Conservation (phyloP, 495 filamentous ascomycete genomes). For the Cairneyella variabilis region DNA sequence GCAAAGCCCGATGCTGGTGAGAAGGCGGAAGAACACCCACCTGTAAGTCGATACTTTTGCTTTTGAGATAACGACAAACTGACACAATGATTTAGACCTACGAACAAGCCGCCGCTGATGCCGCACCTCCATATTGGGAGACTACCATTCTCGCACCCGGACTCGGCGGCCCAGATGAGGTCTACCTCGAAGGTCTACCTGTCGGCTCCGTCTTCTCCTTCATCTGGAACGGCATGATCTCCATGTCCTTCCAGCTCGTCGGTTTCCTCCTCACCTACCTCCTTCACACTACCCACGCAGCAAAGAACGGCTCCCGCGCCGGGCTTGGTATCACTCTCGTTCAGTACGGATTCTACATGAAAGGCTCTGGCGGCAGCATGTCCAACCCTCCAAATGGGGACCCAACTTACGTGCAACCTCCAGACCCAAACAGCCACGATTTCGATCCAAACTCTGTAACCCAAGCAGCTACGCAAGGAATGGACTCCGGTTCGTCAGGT, state of each 20-base stretch:
- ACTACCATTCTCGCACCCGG: slow-evolving; percentile 95
- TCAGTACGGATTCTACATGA: slow-evolving; percentile 95
- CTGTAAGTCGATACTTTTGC: slow-evolving; percentile 54
- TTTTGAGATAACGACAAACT: slow-evolving; percentile 16
- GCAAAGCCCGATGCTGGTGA: slow-evolving; percentile 87
- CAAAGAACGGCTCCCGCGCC: slow-evolving; percentile 93
- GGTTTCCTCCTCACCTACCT: slow-evolving; percentile 98
- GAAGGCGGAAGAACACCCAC: slow-evolving; percentile 85
- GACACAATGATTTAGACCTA: slow-evolving; percentile 63
- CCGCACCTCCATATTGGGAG: slow-evolving; percentile 97
- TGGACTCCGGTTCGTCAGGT: slow-evolving; percentile 33
- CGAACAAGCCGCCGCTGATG: slow-evolving; percentile 96
- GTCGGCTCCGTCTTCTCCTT: slow-evolving; percentile 96
- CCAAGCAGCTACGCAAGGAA: slow-evolving; percentile 20
- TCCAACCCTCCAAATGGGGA: slow-evolving; percentile 46
- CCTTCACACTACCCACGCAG: slow-evolving; percentile 94
- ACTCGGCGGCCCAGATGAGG: slow-evolving; percentile 75
- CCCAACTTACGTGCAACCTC: slow-evolving; percentile 52
- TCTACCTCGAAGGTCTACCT: slow-evolving; percentile 92
- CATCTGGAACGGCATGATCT: slow-evolving; percentile 98
- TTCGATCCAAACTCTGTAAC: slow-evolving; percentile 71
- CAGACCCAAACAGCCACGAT: slow-evolving; percentile 85
- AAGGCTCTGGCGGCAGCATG: slow-evolving; percentile 46
- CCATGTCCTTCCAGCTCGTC: slow-evolving; percentile 95
- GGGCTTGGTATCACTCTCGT: slow-evolving; percentile 95